phyloP scores from a whole-genome alignment of 75 land plant species.

The Cryptomeria japonica region DNA sequence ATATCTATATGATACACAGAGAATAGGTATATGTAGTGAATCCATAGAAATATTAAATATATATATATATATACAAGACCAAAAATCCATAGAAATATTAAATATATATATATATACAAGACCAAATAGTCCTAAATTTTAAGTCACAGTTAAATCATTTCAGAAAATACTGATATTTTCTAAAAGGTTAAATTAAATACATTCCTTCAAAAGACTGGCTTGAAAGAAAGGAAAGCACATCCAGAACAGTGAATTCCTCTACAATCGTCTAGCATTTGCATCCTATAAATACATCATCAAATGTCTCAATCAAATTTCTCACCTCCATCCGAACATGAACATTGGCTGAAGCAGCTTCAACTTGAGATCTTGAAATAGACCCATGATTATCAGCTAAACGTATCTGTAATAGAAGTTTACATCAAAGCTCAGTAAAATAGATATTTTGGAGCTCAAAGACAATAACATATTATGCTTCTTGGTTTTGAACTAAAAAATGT shows the following conservation, averaged over 20 bases:
- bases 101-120: too few species aligned
- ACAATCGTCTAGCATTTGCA: not conserved
- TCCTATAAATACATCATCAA: not conserved
- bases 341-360: conserved; percentile 22
- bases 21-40: not conserved
- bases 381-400: not conserved
- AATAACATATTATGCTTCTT: not conserved
- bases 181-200: not conserved
- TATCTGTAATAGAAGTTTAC: not conserved
- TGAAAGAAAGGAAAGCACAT: not conserved
- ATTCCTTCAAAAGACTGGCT: not conserved
- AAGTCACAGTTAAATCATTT: not conserved
- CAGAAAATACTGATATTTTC: not conserved
- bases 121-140: not conserved
- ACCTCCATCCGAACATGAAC: conserved; percentile 28
- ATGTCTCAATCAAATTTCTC: conserved; percentile 7
- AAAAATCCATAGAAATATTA: not conserved
- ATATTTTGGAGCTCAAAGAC: not conserved
- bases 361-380: conserved; percentile 9
- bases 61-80: not conserved
- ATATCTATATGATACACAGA: not conserved
- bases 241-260: not conserved
- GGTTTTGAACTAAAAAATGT: not conserved
- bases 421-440: not conserved
- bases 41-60: not conserved